These are phyloP conservation scores for Nothophoma quercina DNA, from an alignment of 2,329 filamentous ascomycete species.

Conservation along the genomic window DNA sequence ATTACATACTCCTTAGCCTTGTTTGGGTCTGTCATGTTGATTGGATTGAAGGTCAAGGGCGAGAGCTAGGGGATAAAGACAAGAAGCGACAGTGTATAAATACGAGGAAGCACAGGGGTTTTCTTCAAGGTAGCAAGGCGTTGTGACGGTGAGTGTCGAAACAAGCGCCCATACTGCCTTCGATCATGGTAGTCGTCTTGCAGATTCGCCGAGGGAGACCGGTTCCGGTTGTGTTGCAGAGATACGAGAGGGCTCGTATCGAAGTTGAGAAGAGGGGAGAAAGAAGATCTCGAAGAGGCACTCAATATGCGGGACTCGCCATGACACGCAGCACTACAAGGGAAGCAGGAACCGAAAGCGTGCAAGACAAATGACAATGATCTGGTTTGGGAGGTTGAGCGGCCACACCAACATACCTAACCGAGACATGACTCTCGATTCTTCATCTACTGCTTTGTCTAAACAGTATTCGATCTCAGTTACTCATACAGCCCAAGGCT, in stretches of 20 bases:
- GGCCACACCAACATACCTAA: slow-evolving; percentile 3
- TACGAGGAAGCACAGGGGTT: not conserved
- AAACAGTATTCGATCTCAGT: not conserved
- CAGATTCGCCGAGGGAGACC: not conserved
- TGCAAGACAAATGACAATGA: slow-evolving; percentile 1
- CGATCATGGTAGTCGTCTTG: not conserved
- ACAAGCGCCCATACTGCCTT: not conserved
- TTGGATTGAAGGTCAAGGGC: slow-evolving; percentile 3
- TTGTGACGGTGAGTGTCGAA: not conserved
- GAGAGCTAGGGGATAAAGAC: not conserved
- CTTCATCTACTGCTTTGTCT: not conserved
- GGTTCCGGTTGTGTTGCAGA: slow-evolving; percentile 2
- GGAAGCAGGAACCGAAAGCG: slow-evolving; percentile 2
- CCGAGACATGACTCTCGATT: slow-evolving; percentile 1
- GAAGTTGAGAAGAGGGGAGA: not conserved
- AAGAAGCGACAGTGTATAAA: not conserved
- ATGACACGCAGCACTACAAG: not conserved
- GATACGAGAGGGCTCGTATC: not conserved
- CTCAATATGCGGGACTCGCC: not conserved
- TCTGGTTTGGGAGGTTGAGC: not conserved
- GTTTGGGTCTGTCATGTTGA: slow-evolving; percentile 3
- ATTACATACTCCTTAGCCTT: slow-evolving; percentile 9
- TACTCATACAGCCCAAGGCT: not conserved
- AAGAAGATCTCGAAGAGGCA: not conserved
- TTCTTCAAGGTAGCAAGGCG: not conserved